These are phyloP conservation scores for Nevesoporus exiguus DNA, from an alignment of 768 basidiomycete genomes.

Conservation along the genomic window DNA sequence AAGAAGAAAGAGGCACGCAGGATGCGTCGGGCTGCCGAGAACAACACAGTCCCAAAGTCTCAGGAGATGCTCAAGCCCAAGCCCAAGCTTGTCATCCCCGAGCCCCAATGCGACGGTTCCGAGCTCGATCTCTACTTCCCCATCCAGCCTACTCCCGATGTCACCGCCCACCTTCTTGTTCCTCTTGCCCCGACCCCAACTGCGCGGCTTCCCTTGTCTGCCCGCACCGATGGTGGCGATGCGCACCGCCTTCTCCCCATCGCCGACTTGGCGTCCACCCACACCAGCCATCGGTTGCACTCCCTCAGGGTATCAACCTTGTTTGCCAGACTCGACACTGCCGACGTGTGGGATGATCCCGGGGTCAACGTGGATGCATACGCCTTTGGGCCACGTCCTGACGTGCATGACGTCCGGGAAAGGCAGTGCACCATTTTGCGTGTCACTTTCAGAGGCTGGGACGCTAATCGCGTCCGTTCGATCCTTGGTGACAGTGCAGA, in stretches of 20 bases:
- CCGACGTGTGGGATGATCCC: conserved; percentile 55
- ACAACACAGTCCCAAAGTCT: conserved; percentile 16
- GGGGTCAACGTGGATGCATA: conserved; percentile 55
- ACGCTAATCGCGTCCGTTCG: conserved; percentile 55
- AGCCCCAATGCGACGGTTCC: conserved; percentile 25
- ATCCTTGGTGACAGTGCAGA: conserved; percentile 69
- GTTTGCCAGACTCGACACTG: conserved; percentile 67
- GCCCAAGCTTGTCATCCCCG: conserved; percentile 3
- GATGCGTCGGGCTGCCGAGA: conserved; percentile 22
- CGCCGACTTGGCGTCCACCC: conserved; percentile 47
- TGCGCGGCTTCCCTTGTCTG: conserved; percentile 55
- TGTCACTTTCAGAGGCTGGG: conserved; percentile 75
- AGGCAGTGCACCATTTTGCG: conserved; percentile 65
- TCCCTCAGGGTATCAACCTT: conserved; percentile 62
- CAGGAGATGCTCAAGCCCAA: conserved; percentile 31
- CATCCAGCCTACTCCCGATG: conserved; percentile 30
- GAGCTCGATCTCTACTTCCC: conserved; percentile 66
- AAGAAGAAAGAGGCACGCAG: conserved; percentile 40
- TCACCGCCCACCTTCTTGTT: conserved; percentile 67
- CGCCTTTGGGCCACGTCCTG: conserved; percentile 47
- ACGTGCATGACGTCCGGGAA: conserved; percentile 31
- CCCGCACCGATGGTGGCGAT: conserved; percentile 10
- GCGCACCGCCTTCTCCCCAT: conserved; percentile 49
- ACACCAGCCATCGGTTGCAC: conserved; percentile 52
- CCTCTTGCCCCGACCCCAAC: conserved; percentile 77